Percentiles rank a stretch among this genome's conserved stretches.
Evolutionary conservation across 768 basidiomycete species (phyloP).

Genomic region (Multifurca ochricompacta): DNA sequence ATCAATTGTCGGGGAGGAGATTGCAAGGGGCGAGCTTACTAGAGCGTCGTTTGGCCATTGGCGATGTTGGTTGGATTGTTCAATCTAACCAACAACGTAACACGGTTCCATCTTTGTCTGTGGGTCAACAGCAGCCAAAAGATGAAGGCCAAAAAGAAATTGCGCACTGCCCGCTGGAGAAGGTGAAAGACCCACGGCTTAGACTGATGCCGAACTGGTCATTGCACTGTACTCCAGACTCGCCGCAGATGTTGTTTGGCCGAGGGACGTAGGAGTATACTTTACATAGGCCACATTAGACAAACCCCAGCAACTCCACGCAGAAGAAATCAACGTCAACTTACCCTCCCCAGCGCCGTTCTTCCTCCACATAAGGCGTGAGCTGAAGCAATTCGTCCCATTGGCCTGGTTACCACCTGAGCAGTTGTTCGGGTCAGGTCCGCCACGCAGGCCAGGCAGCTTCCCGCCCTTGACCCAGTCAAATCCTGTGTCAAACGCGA

Average conservation of each 20-base stretch:
- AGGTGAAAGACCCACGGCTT: slow-evolving; percentile 56
- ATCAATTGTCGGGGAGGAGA: background rate
- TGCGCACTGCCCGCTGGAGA: slow-evolving; percentile 55
- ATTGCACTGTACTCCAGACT: slow-evolving; percentile 55
- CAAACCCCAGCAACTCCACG: slow-evolving; percentile 1
- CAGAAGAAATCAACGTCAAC: slow-evolving; percentile 22
- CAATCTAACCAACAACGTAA: slow-evolving; percentile 70
- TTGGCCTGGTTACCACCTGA: slow-evolving; percentile 59
- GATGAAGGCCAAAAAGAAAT: slow-evolving; percentile 1
- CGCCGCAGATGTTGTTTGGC: slow-evolving; percentile 49
- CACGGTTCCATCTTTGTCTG: slow-evolving; percentile 49
- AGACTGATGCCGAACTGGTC: slow-evolving; percentile 72
- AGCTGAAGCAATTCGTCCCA: slow-evolving; percentile 64
- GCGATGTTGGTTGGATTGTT: slow-evolving; percentile 59
- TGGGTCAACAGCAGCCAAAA: background rate
- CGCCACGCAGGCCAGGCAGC: slow-evolving; percentile 70
- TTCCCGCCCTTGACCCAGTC: slow-evolving; percentile 74
- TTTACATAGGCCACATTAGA: slow-evolving; percentile 25
- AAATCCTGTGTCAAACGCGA: slow-evolving; percentile 60
- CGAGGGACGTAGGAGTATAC: slow-evolving; percentile 78
- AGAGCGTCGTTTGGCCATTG: slow-evolving; percentile 68
- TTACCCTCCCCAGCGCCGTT: slow-evolving; percentile 61
- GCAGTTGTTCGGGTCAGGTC: slow-evolving; percentile 52
- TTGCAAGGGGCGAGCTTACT: slow-evolving; percentile 37
- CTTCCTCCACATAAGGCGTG: slow-evolving; percentile 70